Conservation (phyloP, 257 asterid genomes). For the Fraxinus quadrangulata region DNA sequence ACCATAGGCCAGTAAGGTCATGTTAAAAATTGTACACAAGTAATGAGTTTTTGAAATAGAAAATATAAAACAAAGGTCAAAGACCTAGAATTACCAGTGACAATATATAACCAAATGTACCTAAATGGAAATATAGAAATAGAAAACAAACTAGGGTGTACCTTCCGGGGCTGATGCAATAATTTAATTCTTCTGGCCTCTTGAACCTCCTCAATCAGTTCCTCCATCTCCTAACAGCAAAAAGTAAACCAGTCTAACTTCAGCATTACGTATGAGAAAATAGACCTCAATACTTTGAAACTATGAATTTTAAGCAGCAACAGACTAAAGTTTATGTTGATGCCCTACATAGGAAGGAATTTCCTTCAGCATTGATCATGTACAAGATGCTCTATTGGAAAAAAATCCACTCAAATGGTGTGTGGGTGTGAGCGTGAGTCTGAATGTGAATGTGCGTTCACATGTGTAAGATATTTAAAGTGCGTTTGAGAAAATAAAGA, state of each 20-base stretch:
- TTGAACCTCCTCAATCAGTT: slow-evolving; percentile 87
- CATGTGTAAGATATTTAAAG: not conserved
- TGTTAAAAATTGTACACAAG: not conserved
- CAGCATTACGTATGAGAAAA: not conserved
- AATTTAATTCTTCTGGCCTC: slow-evolving; percentile 80
- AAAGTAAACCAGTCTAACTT: not conserved
- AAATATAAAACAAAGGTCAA: not conserved
- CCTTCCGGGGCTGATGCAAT: slow-evolving; percentile 73
- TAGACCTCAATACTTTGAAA: not conserved
- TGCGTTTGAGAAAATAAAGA: not conserved
- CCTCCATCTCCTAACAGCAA: slow-evolving; percentile 56
- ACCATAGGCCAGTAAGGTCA: not conserved
- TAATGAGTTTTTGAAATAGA: not conserved
- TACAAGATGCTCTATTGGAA: not conserved
- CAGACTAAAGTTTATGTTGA: not conserved
- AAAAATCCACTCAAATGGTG: not conserved
- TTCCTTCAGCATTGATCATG: not conserved
- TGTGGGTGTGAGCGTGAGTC: not conserved
- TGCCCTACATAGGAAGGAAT: not conserved
- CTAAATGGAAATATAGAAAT: slow-evolving; percentile 12
- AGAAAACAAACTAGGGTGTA: not conserved
- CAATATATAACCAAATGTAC: not conserved
- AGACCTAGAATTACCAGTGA: not conserved
- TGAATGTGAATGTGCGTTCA: too few relatives aligned
- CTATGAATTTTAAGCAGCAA: not conserved